Conservation (phyloP, 1,284 basidiomycete species). For the Malassezia slooffiae region DNA sequence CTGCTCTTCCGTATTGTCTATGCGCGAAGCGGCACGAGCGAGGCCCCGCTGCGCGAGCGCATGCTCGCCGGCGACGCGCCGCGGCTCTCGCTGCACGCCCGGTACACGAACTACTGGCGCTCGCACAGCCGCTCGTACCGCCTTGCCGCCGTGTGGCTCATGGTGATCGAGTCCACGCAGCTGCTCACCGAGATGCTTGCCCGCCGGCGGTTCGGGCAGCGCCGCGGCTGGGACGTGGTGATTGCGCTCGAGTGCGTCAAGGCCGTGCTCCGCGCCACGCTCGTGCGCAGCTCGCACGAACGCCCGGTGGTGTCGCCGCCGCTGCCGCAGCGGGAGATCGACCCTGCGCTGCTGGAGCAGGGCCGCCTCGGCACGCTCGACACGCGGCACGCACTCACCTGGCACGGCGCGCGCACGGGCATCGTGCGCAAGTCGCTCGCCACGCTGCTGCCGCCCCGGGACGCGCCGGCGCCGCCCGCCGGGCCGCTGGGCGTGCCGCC, state of each 20-base stretch:
- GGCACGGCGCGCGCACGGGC: conserved; percentile 35
- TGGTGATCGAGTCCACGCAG: conserved; percentile 44
- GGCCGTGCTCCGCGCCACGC: conserved; percentile 40
- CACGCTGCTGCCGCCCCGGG: conserved; percentile 23
- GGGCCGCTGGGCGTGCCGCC: no score
- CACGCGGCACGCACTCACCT: conserved; percentile 18
- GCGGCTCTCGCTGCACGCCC: conserved; percentile 46
- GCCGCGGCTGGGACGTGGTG: conserved; percentile 47
- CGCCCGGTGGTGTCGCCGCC: conserved; percentile 46
- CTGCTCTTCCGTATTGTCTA: conserved; percentile 43
- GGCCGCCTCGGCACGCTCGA: conserved; percentile 4
- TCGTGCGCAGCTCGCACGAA: conserved; percentile 43
- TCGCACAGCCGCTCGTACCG: conserved; percentile 39
- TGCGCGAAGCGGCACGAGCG: not conserved
- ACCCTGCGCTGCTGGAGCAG: conserved; percentile 35
- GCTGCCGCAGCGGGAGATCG: conserved; percentile 44
- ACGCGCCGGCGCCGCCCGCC: not conserved
- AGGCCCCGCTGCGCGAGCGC: not conserved
- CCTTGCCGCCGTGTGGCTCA: conserved; percentile 35
- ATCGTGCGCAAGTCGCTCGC: conserved; percentile 29
- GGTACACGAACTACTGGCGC: conserved; percentile 47
- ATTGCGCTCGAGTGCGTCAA: conserved; percentile 48
- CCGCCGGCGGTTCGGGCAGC: conserved; percentile 32
- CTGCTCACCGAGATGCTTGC: conserved; percentile 48
- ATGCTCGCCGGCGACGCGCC: conserved; percentile 12